Evolutionary conservation across 2,329 filamentous ascomycete genomes (phyloP).

Genomic region (Cyclaneusma minus): DNA sequence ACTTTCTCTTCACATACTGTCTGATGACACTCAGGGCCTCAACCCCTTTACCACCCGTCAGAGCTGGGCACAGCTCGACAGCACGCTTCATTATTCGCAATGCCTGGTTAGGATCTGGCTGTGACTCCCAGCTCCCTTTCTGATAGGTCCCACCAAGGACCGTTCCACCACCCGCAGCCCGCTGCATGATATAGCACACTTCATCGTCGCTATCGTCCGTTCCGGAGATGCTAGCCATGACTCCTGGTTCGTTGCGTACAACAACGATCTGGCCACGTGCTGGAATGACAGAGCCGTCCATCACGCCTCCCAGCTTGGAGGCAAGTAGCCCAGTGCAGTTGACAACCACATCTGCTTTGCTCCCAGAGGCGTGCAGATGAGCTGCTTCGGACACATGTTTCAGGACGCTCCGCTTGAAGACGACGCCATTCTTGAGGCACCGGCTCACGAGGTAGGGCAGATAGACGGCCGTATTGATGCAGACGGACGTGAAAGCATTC

Average conservation of each 20-base stretch:
- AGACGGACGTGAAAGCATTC: constrained; percentile 67
- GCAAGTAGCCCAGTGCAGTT: constrained; percentile 77
- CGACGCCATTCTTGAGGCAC: constrained; percentile 58
- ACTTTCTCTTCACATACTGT: too few relatives aligned
- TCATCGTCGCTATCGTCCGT: constrained; percentile 51
- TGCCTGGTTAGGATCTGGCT: constrained; percentile 46
- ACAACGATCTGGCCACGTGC: constrained; percentile 64
- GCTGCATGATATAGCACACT: constrained; percentile 50
- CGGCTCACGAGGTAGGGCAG: constrained; percentile 73
- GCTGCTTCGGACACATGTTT: constrained; percentile 61
- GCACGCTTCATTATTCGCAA: constrained; percentile 51
- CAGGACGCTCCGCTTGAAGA: constrained; percentile 46
- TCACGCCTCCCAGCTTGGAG: constrained; percentile 63
- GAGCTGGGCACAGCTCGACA: constrained; percentile 36
- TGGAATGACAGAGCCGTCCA: constrained; percentile 58
- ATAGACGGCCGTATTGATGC: constrained; percentile 83
- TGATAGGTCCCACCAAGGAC: constrained; percentile 54
- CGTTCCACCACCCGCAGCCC: constrained; percentile 50
- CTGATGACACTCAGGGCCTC: constrained; percentile 48
- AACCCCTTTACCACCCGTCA: constrained; percentile 41
- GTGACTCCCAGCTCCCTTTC: constrained; percentile 45
- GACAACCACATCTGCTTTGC: constrained; percentile 51
- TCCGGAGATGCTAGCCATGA: constrained; percentile 44
- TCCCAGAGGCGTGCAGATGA: constrained; percentile 37
- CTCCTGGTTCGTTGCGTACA: constrained; percentile 46